A percentile compares a stretch with the other conserved stretches of the same genome.
Conservation (phyloP, 2,329 filamentous ascomycete genomes). For the Periconia digitata region DNA sequence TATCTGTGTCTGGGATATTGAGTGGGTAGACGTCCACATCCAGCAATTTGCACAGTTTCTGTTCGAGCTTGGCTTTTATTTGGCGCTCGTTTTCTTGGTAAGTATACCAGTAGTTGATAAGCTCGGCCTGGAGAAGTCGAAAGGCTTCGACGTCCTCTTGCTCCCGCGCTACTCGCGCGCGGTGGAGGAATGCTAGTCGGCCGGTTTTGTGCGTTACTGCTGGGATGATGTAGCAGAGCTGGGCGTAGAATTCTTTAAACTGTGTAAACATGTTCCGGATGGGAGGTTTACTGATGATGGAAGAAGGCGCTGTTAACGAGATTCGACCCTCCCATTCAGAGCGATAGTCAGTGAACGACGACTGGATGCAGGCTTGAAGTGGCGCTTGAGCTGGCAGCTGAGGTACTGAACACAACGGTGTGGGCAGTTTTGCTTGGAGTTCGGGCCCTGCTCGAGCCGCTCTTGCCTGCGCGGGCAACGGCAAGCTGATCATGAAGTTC, state of each 20-base stretch:
- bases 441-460: neutral
- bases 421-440: neutral
- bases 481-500: constrained; percentile 19
- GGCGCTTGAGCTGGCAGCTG: constrained; percentile 15
- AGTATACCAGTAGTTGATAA: constrained; percentile 30
- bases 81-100: constrained; percentile 29
- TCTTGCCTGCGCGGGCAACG: constrained; percentile 3
- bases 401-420: constrained; percentile 29
- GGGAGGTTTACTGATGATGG: constrained; percentile 20
- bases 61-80: constrained; percentile 24
- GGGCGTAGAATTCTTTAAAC: constrained; percentile 36
- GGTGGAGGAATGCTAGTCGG: constrained; percentile 31
- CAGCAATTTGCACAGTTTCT: constrained; percentile 19
- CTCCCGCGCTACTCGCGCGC: constrained; percentile 38
- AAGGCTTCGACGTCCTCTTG: constrained; percentile 33
- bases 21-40: constrained; percentile 28
- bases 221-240: constrained; percentile 19
- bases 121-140: constrained; percentile 25
- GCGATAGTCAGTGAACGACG: constrained; percentile 24
- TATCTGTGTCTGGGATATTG: neutral
- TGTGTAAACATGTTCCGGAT: constrained; percentile 35
- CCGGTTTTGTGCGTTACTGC: constrained; percentile 14
- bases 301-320: constrained; percentile 6
- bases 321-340: constrained; percentile 23
- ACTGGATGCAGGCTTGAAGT: constrained; percentile 16